These are phyloP conservation scores for Cyathus striatus DNA, from an alignment of 768 basidiomycete species.

Conservation along the genomic window DNA sequence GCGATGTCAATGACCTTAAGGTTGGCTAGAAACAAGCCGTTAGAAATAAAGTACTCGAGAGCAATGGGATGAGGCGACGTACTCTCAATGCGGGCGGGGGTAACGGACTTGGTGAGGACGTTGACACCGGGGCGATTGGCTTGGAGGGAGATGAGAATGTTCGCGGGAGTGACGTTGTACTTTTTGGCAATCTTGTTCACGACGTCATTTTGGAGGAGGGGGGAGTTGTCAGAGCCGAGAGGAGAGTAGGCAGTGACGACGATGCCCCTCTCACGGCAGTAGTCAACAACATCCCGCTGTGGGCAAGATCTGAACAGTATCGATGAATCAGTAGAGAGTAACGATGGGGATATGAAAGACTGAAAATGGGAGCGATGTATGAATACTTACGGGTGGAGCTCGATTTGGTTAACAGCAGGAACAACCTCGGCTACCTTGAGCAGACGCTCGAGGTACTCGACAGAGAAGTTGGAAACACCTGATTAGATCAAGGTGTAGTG, in stretches of 20 bases:
- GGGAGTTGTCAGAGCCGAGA: constrained; percentile 67
- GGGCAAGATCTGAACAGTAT: constrained; percentile 42
- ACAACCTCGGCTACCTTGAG: constrained; percentile 51
- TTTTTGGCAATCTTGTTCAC: constrained; percentile 61
- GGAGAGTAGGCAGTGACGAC: constrained; percentile 75
- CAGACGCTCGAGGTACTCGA: constrained; percentile 57
- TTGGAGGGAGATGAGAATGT: constrained; percentile 67
- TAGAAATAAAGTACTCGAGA: constrained; percentile 1
- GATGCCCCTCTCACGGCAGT: constrained; percentile 61
- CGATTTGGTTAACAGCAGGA: constrained; percentile 80
- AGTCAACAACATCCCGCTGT: constrained; percentile 60
- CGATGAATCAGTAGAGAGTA: not conserved
- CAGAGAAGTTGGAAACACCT: constrained; percentile 71
- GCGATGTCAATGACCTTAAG: constrained; percentile 55
- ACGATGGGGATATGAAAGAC: not conserved
- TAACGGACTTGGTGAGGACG: constrained; percentile 77
- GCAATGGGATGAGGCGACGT: constrained; percentile 11
- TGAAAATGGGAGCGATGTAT: not conserved
- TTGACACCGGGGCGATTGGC: constrained; percentile 59
- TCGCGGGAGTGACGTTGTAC: constrained; percentile 55
- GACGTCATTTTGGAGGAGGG: constrained; percentile 54
- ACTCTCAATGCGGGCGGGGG: constrained; percentile 56
- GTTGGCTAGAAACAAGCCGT: constrained; percentile 38
- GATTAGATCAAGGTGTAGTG: not conserved
- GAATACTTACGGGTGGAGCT: constrained; percentile 57